phyloP scores from a whole-genome alignment of 2,329 filamentous ascomycete genomes.

The Davidsoniella virescens region DNA sequence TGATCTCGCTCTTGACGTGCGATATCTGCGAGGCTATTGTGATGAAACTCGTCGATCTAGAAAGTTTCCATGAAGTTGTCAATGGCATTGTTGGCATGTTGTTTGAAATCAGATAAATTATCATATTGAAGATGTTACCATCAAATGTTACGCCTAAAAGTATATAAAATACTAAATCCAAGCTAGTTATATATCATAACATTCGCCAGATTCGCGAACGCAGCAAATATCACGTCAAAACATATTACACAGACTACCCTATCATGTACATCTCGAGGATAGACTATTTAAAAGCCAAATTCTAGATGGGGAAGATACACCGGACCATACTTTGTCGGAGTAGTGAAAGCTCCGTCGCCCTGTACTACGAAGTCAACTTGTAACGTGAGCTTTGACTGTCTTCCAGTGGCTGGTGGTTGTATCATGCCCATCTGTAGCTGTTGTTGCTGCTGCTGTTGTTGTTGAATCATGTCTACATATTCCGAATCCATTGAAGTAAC shows the following conservation, averaged over 20 bases:
- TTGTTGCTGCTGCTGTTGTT: slow-evolving; percentile 5
- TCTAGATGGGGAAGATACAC: slow-evolving; percentile 84
- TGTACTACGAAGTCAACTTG: slow-evolving; percentile 97
- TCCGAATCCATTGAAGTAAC: slow-evolving; percentile 92
- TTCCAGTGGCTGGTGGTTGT: slow-evolving; percentile 22
- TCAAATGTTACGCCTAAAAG: neutral
- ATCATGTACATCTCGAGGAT: neutral
- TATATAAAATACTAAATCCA: neutral
- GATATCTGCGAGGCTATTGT: too few relatives aligned
- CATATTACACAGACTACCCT: neutral
- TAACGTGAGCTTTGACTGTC: slow-evolving; percentile 56
- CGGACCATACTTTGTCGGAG: slow-evolving; percentile 88
- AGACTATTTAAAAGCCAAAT: slow-evolving; percentile 40
- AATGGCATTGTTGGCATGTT: too few relatives aligned
- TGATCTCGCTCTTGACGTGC: too few relatives aligned
- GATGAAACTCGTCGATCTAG: too few relatives aligned
- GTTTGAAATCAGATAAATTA: too few relatives aligned
- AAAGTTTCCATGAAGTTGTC: too few relatives aligned
- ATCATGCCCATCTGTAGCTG: slow-evolving; percentile 9
- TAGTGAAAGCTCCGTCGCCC: slow-evolving; percentile 64
- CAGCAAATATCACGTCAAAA: neutral
- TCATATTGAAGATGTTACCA: too few relatives aligned
- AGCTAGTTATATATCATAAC: neutral
- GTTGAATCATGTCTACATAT: slow-evolving; percentile 29
- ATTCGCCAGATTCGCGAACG: too few relatives aligned